Base-by-base conservation (phyloP, 495 filamentous ascomycete species). In the Diplogelasinospora grovesii region DNA sequence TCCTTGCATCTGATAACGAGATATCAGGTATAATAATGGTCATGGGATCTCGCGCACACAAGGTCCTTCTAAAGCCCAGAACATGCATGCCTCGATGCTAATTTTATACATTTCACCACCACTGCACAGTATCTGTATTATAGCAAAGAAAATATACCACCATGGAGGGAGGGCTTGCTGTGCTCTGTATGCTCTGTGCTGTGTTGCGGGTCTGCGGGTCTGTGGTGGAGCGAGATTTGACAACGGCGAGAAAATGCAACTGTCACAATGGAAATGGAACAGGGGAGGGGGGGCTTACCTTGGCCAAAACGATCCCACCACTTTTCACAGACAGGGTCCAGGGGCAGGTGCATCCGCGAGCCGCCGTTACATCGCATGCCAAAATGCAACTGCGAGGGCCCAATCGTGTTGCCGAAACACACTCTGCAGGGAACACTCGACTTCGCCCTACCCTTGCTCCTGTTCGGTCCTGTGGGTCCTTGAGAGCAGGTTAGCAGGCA, bases 311-410 rank as follows among this genome's bases (percentile, higher is more conserved):
- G n/a, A 19, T 43, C 26, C 26, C 23, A 27, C 29, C 29, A 35
- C 28, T 22, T 34, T n/a, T n/a, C n/a, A n/a, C n/a, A n/a, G n/a
- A n/a, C n/a, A n/a, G n/a, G n/a, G 42, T 36, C 22, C 48, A 54
- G 48, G 51, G 51, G 52, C 44, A 32, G 39, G 40, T 19, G 22
- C 26, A 13, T 49, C 52, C 49, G 45, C 41, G 52, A 38, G 45
- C 52, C 49, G 52, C 36, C 42, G 52, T 52, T 35, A 52, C 52
- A 56, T 56, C 52, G 52, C 27, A 46, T n/a, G n/a, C n/a, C 22
- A 37, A 19, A 46, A 43, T 22, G 19, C 33, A 26, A 15, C 37
- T 10, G 14, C 25, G 43, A 46, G 36, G 28, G n/a, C n/a, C 52
- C 52, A 56, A 56, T 56, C 49, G 52, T 36, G 36, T 7, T 43